Base-by-base conservation (phyloP, 1,284 basidiomycete species). In the Sphaerobolus stellatus region DNA sequence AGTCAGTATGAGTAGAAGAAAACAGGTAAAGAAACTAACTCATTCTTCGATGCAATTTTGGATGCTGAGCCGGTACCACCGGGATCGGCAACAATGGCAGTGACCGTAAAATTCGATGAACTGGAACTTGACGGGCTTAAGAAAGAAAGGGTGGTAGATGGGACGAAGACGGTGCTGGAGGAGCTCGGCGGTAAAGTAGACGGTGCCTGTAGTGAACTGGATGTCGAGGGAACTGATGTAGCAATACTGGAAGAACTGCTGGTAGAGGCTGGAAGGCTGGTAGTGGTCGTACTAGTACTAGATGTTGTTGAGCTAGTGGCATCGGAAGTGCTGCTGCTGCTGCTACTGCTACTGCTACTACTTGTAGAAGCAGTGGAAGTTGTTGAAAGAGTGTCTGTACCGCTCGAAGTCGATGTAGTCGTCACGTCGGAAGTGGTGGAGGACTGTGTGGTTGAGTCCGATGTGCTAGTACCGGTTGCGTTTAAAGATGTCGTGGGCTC, bases 241-340 rank as follows among this genome's bases (percentile, higher is more conserved):
- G 22, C 36, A 14, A 40, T 38, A 20, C 36, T 24, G 20, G 50
- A 31, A 11, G 46, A 38, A 50, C 55, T 34, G 43, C 36, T 46
- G 29, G 45, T 29, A 24, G 48, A 27, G 11, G 49, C 55, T 25
- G 38, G 13, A 41, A 44, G 44, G 16, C 45, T 48, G 20, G 57
- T 34, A n/a, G 34, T 31, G 33, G 53, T 40, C 16, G 50, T 36
- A 6, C 45, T 7, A 34, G 52, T 29, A 28, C 51, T 47, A 20
- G 46, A 24, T 31, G 45, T 40, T 14, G 54, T 52, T 14, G 55
- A 41, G n/a, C n/a, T 20, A 20, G 38, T 48, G 4, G 58, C 33
- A 29, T 34, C 36, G 29, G 50, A 13, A 5, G 31, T 18, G n/a
- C 52, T 36, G 27, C 36, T 20, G 51, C 16, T 20, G 11, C n/a